These are phyloP conservation scores for Geosmithia putterillii DNA, from an alignment of 2,329 filamentous ascomycete species.

Conservation along the genomic window DNA sequence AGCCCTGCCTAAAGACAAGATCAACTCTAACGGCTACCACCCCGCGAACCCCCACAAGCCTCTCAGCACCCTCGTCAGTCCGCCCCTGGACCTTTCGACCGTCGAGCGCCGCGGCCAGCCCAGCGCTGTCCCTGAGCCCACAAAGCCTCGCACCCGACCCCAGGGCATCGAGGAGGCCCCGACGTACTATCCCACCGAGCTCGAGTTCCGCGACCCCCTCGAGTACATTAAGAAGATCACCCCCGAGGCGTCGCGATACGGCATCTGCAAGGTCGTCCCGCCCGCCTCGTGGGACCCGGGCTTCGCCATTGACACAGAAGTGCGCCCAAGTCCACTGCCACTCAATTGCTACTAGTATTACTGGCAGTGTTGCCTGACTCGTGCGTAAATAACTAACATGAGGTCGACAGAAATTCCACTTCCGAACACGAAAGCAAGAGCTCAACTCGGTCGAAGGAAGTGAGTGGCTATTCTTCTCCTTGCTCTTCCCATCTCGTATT, in stretches of 20 bases:
- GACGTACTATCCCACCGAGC: constrained; percentile 77
- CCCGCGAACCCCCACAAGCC: constrained; percentile 35
- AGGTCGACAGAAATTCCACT: constrained; percentile 71
- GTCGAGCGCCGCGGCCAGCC: constrained; percentile 86
- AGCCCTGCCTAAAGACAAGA: constrained; percentile 34
- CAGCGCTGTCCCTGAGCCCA: constrained; percentile 60
- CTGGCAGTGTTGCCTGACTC: no score
- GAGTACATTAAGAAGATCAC: constrained; percentile 88
- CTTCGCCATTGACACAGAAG: constrained; percentile 95
- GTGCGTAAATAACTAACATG: not conserved
- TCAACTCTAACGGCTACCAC: constrained; percentile 41
- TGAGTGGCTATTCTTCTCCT: constrained; percentile 35
- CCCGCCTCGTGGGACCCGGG: constrained; percentile 88
- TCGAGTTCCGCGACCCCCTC: constrained; percentile 90
- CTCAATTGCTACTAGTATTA: no score
- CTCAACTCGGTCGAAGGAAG: constrained; percentile 97
- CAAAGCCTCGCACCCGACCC: constrained; percentile 66
- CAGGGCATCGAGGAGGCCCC: constrained; percentile 84
- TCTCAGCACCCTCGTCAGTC: constrained; percentile 42
- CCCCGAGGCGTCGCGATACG: constrained; percentile 74
- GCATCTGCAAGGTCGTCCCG: constrained; percentile 91
- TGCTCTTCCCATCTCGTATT: not conserved
- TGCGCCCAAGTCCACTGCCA: constrained; percentile 25
- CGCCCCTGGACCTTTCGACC: constrained; percentile 69
- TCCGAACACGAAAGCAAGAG: constrained; percentile 90